Evolutionary conservation across 2,329 filamentous ascomycete species (phyloP), one percentile per base, ranked within the genome.

Genomic region (Fulvia fulva): DNA sequence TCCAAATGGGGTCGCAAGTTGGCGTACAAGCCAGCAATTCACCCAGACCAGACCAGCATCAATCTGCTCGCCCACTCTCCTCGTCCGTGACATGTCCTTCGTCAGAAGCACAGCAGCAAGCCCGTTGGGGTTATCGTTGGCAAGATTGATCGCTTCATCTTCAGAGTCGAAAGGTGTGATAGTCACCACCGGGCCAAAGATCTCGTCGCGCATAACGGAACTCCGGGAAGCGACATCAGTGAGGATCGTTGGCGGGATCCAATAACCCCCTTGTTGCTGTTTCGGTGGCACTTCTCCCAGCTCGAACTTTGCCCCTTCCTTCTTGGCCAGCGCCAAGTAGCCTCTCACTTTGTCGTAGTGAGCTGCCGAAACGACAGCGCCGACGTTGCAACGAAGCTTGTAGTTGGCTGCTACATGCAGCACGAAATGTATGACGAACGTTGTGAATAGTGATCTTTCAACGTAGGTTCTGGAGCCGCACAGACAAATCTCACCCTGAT

Each of bases 231-330:
- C 70, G 11, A 75, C 69, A 50, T 77, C 67, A 16, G 74, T 65
- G 67, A 80, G 79, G 50, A 81, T 75, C n/a, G 76, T 75, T 1
- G 78, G 78, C 54, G 74, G 68, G 19, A 81, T 69, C 58, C 76
- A 78, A 58, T 73, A 75, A 19, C 77, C 76, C 14, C 43, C 53
- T 21, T 41, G 28, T 32, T 7, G 28, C 28, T 32, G 28, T 32
- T 32, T 5, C 1, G 28, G 28, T 32, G 28, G 28, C 12, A 32
- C 28, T 32, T 32, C 28, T 9, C 58, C 55, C 16, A 57, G 44
- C 23, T 51, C 19, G 46, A 60, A 60, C 2, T 37, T 23, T 30
- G 51, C 58, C 5, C 55, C 55, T 57, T 60, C 58, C 46, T 60
- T 19, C 8, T 43, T 28, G 2, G 54, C 58, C 21, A 57, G 53